A percentile compares a stretch with the other conserved stretches of the same genome.
Conservation (phyloP, 108 stramenopile genomes). For the Conticribra weissflogii region DNA sequence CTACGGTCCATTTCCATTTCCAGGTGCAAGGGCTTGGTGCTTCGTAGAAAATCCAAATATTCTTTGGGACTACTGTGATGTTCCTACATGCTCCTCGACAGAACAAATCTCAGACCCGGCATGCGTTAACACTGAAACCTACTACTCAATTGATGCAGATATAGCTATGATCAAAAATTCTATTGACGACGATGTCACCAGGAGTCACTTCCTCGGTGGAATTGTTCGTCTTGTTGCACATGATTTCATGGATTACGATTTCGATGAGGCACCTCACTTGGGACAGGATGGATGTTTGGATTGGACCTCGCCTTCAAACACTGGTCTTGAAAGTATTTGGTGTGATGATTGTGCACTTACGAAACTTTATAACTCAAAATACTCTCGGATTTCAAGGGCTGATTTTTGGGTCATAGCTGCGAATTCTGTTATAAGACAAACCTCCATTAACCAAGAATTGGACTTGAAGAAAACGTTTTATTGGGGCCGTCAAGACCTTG, state of each 20-base stretch:
- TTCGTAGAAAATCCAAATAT: background rate
- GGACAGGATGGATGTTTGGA: slow-evolving; percentile 56
- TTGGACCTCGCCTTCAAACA: slow-evolving; percentile 31
- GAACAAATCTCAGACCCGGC: background rate
- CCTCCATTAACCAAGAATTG: slow-evolving; percentile 32
- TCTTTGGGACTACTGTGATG: background rate
- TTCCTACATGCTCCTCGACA: background rate
- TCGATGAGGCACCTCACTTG: background rate
- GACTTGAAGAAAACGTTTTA: slow-evolving; percentile 40
- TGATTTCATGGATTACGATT: slow-evolving; percentile 53
- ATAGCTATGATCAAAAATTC: slow-evolving; percentile 25
- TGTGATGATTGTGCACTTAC: slow-evolving; percentile 23
- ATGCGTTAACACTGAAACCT: slow-evolving; percentile 18
- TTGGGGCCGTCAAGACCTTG: slow-evolving; percentile 40
- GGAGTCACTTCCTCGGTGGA: slow-evolving; percentile 48
- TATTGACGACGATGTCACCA: slow-evolving; percentile 13
- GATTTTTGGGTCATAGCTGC: slow-evolving; percentile 52
- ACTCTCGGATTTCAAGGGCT: slow-evolving; percentile 30
- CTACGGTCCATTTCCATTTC: no score
- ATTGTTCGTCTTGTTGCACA: slow-evolving; percentile 49
- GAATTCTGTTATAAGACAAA: slow-evolving; percentile 44
- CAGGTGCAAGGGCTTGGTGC: background rate
- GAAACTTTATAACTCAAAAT: slow-evolving; percentile 32
- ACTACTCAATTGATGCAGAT: slow-evolving; percentile 36
- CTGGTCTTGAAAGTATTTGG: slow-evolving; percentile 46